Evolutionary conservation across 2,329 filamentous ascomycete species (phyloP), one percentile per base, ranked within the genome.

Genomic region (Teratosphaeria viscida): DNA sequence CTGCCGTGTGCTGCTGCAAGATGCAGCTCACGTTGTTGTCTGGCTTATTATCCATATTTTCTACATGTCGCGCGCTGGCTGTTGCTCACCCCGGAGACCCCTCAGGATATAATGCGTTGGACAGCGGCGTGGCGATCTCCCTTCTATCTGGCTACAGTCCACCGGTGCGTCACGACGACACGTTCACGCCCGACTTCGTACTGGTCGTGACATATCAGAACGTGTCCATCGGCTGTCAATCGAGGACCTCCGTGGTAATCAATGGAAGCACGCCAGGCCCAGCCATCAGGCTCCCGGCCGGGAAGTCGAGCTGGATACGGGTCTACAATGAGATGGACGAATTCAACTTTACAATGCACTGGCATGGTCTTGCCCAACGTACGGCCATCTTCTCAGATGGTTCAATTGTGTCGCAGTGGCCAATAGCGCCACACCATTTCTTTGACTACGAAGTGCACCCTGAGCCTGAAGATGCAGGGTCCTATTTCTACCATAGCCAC

Each of bases 401-500:
- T 3, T 78, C 82, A 0, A 82, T 84, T 0, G 83, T 81, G 1
- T 79, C 79, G 19, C 85, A 88, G 64, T 88, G 85, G 85, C 84
- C 85, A 0, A 86, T 88, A 43, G 79, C 82, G 0, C 78, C 83
- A 0, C 71, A 75, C 0, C 77, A 82, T 60, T 88, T 82, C 72
- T 88, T 88, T 69, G 85, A 88, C 72, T 88, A 88, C 67, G 84
- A 88, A 66, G 72, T 88, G 3, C 76, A 77, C 16, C 79, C 82
- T 0, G 71, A 79, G 3, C 52, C 68, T 1, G 80, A 78, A 5
- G 79, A 83, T 58, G 79, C 82, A 0, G 85, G 85, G 4, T 83
- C 84, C 0, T 88, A 86, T 66, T 87, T 85, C 67, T 88, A 87
- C 66, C 85, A 88, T 67, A 86, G 84, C 0, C 85, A 88, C 62